Conservation (phyloP, 371 early-diverging fungal species). For the Choanephora cucurbitarum region DNA sequence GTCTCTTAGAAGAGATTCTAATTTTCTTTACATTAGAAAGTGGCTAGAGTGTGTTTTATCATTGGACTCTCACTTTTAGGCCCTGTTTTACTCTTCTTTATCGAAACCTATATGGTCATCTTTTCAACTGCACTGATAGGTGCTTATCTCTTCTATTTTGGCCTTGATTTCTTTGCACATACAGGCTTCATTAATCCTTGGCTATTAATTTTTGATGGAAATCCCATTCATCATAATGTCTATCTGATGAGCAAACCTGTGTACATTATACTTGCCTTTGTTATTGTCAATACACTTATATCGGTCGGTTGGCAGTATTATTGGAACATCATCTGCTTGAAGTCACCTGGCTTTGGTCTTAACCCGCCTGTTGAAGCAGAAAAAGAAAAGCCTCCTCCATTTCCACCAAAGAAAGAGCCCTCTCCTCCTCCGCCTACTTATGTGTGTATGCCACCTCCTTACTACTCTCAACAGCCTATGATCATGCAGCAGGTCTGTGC, state of each 20-base stretch:
- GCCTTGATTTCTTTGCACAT: constrained; percentile 56
- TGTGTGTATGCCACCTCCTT: constrained; percentile 16
- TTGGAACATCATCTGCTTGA: constrained; percentile 31
- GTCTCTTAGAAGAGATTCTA: constrained; percentile 1
- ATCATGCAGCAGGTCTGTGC: constrained; percentile 22
- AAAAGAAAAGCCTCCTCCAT: background rate
- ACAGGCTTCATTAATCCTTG: constrained; percentile 56
- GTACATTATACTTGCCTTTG: constrained; percentile 44
- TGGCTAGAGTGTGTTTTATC: constrained; percentile 49
- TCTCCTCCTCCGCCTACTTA: constrained; percentile 8
- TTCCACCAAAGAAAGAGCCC: constrained; percentile 1
- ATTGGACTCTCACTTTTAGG: constrained; percentile 38
- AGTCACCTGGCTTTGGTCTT: constrained; percentile 32
- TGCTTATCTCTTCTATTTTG: constrained; percentile 49
- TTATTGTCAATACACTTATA: constrained; percentile 28
- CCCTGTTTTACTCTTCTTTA: constrained; percentile 30
- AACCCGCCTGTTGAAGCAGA: constrained; percentile 16
- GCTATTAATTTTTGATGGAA: constrained; percentile 44
- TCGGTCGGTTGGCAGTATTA: constrained; percentile 46
- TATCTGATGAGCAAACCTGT: constrained; percentile 41
- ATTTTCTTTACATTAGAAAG: constrained; percentile 27
- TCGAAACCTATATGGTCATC: constrained; percentile 41
- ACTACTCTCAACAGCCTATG: constrained; percentile 16
- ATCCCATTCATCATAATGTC: constrained; percentile 33
- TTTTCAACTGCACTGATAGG: constrained; percentile 50